A percentile compares a stretch with the other conserved stretches of the same genome.
Evolutionary conservation across 1,284 basidiomycete genomes (phyloP).

Genomic region (Apiotrichum sp.): DNA sequence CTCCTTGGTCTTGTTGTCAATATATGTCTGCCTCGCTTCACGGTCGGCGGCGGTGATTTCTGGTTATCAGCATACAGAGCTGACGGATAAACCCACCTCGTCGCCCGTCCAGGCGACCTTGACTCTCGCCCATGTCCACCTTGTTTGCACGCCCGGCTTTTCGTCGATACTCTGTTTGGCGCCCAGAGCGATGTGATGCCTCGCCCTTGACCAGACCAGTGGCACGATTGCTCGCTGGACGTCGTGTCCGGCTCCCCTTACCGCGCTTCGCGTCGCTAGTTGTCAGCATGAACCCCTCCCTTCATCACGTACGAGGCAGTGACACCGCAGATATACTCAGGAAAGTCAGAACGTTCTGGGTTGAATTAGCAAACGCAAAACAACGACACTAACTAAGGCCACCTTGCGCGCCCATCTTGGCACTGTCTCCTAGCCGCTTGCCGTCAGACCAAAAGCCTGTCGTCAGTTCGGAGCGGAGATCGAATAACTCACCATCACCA

Average conservation of each 20-base stretch:
- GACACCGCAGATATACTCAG: conserved; percentile 43
- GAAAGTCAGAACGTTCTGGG: conserved; percentile 35
- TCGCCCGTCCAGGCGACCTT: conserved; percentile 31
- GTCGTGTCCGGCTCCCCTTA: conserved; percentile 24
- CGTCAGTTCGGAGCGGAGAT: neutral
- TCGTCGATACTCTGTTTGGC: conserved; percentile 37
- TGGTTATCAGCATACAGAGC: conserved; percentile 6
- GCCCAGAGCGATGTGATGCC: conserved; percentile 36
- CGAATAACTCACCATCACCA: conserved; percentile 37
- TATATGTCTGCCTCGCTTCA: conserved; percentile 23
- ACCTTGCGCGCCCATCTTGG: conserved; percentile 35
- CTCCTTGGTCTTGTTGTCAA: conserved; percentile 18
- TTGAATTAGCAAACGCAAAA: neutral
- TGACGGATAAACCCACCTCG: conserved; percentile 18
- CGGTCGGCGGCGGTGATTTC: conserved; percentile 39
- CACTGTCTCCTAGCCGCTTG: conserved; percentile 33
- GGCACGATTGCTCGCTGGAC: conserved; percentile 20
- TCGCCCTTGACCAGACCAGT: conserved; percentile 37
- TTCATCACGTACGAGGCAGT: conserved; percentile 28
- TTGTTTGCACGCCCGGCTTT: conserved; percentile 34
- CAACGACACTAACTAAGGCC: conserved; percentile 20
- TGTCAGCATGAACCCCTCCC: neutral
- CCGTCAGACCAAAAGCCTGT: conserved; percentile 45
- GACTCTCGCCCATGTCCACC: conserved; percentile 37
- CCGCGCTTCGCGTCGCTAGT: conserved; percentile 26